phyloP scores from a whole-genome alignment of 768 basidiomycete genomes.

The Mycena rebaudengoi region DNA sequence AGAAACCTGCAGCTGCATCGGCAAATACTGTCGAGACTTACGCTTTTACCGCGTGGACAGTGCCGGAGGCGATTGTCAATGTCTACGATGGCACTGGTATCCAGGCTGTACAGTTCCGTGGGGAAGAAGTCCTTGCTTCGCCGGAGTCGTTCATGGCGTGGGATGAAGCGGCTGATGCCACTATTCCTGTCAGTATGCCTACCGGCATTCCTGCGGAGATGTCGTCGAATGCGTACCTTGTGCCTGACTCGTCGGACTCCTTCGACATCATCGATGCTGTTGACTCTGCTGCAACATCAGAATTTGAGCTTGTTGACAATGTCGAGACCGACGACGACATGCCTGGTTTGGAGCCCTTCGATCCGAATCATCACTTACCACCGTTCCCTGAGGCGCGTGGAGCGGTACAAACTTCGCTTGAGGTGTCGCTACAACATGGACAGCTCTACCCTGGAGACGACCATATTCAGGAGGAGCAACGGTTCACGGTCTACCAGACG shows the following conservation, averaged over 20 bases:
- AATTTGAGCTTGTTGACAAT: too few relatives aligned
- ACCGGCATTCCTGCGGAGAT: background rate
- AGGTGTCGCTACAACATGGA: background rate
- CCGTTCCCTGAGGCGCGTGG: background rate
- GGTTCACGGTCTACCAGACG: background rate
- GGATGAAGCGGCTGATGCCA: background rate
- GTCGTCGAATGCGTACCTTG: background rate
- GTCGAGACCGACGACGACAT: background rate
- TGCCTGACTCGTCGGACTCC: background rate
- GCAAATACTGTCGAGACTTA: background rate
- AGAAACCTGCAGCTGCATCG: background rate
- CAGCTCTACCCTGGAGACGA: background rate
- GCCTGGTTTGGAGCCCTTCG: too few relatives aligned
- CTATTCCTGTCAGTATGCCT: background rate
- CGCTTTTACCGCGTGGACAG: background rate
- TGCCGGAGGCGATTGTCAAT: background rate
- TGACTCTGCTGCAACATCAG: too few relatives aligned
- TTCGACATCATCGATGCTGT: background rate
- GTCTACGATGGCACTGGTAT: background rate
- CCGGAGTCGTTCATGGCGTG: constrained; percentile 10
- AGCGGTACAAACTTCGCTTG: background rate
- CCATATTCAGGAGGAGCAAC: background rate
- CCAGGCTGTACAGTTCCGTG: background rate
- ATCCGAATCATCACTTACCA: too few relatives aligned
- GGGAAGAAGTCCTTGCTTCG: constrained; percentile 3